Evolutionary conservation across 306 rosid genomes (phyloP), one percentile per base, ranked within the genome.

Genomic region (Castanea sativa): DNA sequence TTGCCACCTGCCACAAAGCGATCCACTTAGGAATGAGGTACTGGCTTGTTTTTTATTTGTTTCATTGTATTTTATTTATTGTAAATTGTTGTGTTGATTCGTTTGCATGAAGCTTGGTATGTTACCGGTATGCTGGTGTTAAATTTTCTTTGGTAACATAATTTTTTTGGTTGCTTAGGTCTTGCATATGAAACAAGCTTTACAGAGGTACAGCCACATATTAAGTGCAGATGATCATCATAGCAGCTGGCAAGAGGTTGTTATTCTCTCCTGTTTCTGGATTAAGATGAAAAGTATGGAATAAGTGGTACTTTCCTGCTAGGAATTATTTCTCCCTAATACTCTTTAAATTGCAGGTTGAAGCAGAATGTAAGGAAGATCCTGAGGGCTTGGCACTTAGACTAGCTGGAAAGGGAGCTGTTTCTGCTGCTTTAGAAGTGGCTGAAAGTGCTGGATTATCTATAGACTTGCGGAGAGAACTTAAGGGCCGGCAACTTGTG

Each of bases 321-420:
- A n/a, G 53, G 57, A 61, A 67, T 77, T 29, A 20, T 76, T 23
- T 30, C 77, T 69, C 53, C 69, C 12, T 20, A 75, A 75, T 70
- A 64, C 55, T 35, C 35, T 80, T 81, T 80, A 35, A 68, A 51
- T 84, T 32, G 79, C 86, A 94, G 99, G 97, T 94, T 80, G 99
- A 94, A 88, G 99, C 94, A 76, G 97, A 90, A 81, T 94, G 94
- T 84, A 94, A 92, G 79, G 95, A 92, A 87, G 99, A 94, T 88
- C 97, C 99, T 53, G 99, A 94, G 89, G 99, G 99, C 23, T 88
- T 94, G 82, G 99, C 99, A 33, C 97, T 94, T 80, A 81, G 97
- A 81, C 85, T 94, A 83, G 99, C 99, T 64, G 99, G 93, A 80
- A 94, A 94, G 79, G 97, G 99, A 82, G 93, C 97, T 82, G 99